These are phyloP conservation scores for Cystofilobasidium bisporidii DNA, from an alignment of 768 basidiomycete species.

Conservation along the genomic window DNA sequence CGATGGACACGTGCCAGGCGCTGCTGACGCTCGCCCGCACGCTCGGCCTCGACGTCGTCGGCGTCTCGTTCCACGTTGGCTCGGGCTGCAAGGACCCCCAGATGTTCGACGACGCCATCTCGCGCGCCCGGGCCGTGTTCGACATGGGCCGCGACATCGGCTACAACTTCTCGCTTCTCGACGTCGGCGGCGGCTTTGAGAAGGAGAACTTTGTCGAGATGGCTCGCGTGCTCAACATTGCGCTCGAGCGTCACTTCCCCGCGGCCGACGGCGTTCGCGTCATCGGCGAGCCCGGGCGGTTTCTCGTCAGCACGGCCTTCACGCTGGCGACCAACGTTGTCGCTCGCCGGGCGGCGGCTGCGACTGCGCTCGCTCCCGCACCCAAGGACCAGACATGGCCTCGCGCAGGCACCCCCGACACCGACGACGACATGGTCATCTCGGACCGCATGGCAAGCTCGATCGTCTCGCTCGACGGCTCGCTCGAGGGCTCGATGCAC, in stretches of 20 bases:
- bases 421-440: constrained; percentile 25
- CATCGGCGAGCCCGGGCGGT: constrained; percentile 92
- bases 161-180: constrained; percentile 71
- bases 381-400: not conserved
- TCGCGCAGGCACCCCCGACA: constrained; percentile 39
- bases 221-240: constrained; percentile 57
- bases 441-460: constrained; percentile 21
- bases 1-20: constrained; percentile 64
- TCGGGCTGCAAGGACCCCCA: constrained; percentile 89
- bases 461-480: constrained; percentile 22
- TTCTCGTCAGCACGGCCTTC: constrained; percentile 86
- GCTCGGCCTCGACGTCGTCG: constrained; percentile 73
- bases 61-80: constrained; percentile 96
- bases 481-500: constrained; percentile 29
- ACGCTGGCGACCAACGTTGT: constrained; percentile 88
- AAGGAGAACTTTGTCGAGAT: constrained; percentile 72
- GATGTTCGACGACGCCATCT: constrained; percentile 81
- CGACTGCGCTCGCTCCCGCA: constrained; percentile 15
- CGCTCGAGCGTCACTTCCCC: constrained; percentile 73
- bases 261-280: constrained; percentile 55
- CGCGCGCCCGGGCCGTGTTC: constrained; percentile 70
- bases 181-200: constrained; percentile 96
- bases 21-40: constrained; percentile 70
- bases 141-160: constrained; percentile 75
- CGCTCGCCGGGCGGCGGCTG: constrained; percentile 53